Conservation (phyloP, 805 yeast genomes). For the Cyberlindnera americana region DNA sequence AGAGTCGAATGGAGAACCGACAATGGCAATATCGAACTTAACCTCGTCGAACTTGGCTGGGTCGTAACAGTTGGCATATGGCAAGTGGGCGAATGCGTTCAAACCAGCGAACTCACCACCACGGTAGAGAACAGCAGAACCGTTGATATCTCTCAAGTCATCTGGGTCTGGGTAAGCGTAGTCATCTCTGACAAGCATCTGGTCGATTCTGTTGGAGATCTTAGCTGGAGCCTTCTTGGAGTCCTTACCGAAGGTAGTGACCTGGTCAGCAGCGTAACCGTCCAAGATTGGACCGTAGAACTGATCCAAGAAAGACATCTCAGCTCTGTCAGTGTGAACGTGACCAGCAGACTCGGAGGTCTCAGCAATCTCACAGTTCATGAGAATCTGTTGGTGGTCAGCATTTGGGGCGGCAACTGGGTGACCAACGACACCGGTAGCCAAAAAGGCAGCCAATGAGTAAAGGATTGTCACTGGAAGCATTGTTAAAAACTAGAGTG, state of each 20-base stretch:
- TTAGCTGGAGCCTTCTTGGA: slow-evolving; percentile 30
- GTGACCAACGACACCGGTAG: slow-evolving; percentile 15
- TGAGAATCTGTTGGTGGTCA: slow-evolving; percentile 22
- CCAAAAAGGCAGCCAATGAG: slow-evolving; percentile 15
- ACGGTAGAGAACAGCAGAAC: slow-evolving; percentile 36
- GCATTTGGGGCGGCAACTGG: slow-evolving; percentile 24
- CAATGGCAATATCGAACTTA: slow-evolving; percentile 36
- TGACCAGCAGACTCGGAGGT: slow-evolving; percentile 1
- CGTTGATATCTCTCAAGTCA: slow-evolving; percentile 37
- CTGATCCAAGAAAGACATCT: slow-evolving; percentile 32
- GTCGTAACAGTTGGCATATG: slow-evolving; percentile 45
- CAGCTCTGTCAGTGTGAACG: slow-evolving; percentile 10
- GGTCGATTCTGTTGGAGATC: slow-evolving; percentile 29
- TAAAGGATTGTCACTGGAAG: slow-evolving; percentile 19
- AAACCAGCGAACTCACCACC: slow-evolving; percentile 51
- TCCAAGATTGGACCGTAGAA: slow-evolving; percentile 34
- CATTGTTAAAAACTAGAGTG: slow-evolving; percentile 11
- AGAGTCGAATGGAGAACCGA: slow-evolving; percentile 56
- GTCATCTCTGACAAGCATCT: slow-evolving; percentile 31
- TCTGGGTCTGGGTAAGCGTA: slow-evolving; percentile 35
- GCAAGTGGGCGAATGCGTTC: slow-evolving; percentile 50
- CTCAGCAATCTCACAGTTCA: slow-evolving; percentile 21
- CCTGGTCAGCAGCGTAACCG: slow-evolving; percentile 24
- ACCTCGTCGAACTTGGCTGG: slow-evolving; percentile 32
- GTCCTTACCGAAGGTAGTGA: slow-evolving; percentile 21